A percentile compares a stretch with the other conserved stretches of the same genome.
These are phyloP conservation scores for Mycosphaerella arachidis DNA, from an alignment of 2,329 filamentous ascomycete genomes.

Conservation along the genomic window DNA sequence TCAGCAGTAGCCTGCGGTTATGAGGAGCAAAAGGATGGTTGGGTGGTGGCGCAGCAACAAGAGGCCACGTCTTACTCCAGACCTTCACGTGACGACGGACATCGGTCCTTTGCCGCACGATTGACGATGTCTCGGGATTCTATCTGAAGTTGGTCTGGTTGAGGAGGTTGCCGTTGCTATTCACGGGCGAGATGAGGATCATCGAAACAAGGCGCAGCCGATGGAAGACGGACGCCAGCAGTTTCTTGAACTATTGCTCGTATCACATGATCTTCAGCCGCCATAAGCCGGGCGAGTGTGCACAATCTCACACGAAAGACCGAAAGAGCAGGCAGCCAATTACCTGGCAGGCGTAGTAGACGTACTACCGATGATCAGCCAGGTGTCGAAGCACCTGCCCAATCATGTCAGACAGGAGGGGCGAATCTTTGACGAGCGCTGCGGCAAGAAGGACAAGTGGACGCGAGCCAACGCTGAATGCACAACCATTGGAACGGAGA, in stretches of 20 bases:
- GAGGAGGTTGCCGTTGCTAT: slow-evolving; percentile 1
- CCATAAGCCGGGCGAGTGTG: not conserved
- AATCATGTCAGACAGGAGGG: not conserved
- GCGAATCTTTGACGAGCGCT: not conserved
- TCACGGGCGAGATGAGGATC: slow-evolving; percentile 10
- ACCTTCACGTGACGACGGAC: slow-evolving; percentile 2
- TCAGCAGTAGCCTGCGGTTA: slow-evolving; percentile 9
- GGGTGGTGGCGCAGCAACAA: slow-evolving; percentile 17
- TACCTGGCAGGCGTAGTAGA: not conserved
- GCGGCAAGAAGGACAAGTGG: not conserved
- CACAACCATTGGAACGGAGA: slow-evolving; percentile 1
- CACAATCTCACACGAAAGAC: slow-evolving; percentile 1
- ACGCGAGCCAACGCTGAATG: not conserved
- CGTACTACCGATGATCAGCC: slow-evolving; percentile 12
- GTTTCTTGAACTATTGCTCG: slow-evolving; percentile 10
- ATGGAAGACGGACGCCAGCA: slow-evolving; percentile 2
- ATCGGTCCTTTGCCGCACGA: not conserved
- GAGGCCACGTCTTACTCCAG: slow-evolving; percentile 4
- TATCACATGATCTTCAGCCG: slow-evolving; percentile 14
- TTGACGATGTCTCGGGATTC: slow-evolving; percentile 8
- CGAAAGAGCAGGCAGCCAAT: slow-evolving; percentile 9
- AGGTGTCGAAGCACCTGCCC: not conserved
- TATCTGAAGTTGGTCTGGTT: not conserved
- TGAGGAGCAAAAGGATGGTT: slow-evolving; percentile 5
- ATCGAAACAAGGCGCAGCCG: slow-evolving; percentile 8